These are phyloP conservation scores for Metarhizium anisopliae DNA, from an alignment of 2,329 filamentous ascomycete species.

Conservation along the genomic window DNA sequence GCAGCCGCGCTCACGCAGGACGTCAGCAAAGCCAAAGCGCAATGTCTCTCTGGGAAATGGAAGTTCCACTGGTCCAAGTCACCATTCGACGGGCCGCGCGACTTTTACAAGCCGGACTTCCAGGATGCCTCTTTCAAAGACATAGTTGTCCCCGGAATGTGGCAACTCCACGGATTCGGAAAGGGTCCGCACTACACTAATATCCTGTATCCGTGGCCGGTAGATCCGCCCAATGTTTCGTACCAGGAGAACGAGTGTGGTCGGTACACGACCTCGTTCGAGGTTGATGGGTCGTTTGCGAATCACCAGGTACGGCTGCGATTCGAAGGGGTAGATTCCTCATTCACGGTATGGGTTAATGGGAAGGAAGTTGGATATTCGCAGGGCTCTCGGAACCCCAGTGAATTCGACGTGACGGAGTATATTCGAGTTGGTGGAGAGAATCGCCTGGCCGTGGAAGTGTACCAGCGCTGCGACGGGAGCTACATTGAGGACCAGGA, in stretches of 20 bases:
- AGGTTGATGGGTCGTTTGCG: slow-evolving; percentile 35
- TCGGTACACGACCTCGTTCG: slow-evolving; percentile 51
- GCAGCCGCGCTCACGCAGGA: slow-evolving; percentile 37
- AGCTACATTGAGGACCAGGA: slow-evolving; percentile 66
- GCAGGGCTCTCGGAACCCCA: slow-evolving; percentile 63
- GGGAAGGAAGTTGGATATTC: slow-evolving; percentile 59
- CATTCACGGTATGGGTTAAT: slow-evolving; percentile 65
- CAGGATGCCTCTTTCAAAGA: slow-evolving; percentile 24
- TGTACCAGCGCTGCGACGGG: slow-evolving; percentile 66
- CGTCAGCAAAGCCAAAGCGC: slow-evolving; percentile 26
- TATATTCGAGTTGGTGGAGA: slow-evolving; percentile 32
- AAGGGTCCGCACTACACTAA: slow-evolving; percentile 61
- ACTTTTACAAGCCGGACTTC: slow-evolving; percentile 28
- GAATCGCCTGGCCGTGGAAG: slow-evolving; percentile 55
- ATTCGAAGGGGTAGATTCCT: slow-evolving; percentile 67
- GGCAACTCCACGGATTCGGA: slow-evolving; percentile 62
- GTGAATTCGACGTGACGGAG: slow-evolving; percentile 61
- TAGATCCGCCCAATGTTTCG: slow-evolving; percentile 56
- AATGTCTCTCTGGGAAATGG: slow-evolving; percentile 45
- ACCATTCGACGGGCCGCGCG: slow-evolving; percentile 34
- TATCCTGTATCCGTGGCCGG: slow-evolving; percentile 56
- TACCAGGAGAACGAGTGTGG: slow-evolving; percentile 57
- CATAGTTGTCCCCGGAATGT: slow-evolving; percentile 57
- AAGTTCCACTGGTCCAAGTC: slow-evolving; percentile 39
- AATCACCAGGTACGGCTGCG: slow-evolving; percentile 52